These are phyloP conservation scores for Ceratorhiza oryzae-sativae DNA, from an alignment of 1,284 basidiomycete species.

Conservation along the genomic window DNA sequence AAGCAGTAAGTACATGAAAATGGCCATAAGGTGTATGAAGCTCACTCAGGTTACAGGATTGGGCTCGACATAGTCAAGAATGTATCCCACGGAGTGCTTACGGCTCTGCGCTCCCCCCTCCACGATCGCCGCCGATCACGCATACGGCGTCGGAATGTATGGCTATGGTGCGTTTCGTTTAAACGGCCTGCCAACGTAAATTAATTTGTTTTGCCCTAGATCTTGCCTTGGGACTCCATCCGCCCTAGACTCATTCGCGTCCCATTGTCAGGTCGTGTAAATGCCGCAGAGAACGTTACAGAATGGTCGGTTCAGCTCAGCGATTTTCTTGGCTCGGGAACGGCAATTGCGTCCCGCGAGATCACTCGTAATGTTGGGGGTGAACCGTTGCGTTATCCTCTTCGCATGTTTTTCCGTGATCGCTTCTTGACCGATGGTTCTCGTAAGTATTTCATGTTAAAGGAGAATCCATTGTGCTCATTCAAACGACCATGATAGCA, in stretches of 20 bases:
- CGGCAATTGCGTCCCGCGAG: slow-evolving; percentile 15
- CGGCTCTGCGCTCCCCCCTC: not conserved
- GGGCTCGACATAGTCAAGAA: slow-evolving; percentile 26
- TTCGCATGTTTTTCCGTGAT: slow-evolving; percentile 43
- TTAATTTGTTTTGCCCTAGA: not conserved
- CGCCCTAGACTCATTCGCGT: slow-evolving; percentile 10
- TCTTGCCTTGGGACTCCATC: slow-evolving; percentile 1
- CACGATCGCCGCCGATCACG: slow-evolving; percentile 1
- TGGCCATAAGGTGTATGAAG: too few species aligned
- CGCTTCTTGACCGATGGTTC: slow-evolving; percentile 42
- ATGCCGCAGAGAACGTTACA: slow-evolving; percentile 16
- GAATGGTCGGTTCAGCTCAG: slow-evolving; percentile 25
- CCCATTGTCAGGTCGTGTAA: slow-evolving; percentile 6
- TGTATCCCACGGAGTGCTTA: slow-evolving; percentile 1
- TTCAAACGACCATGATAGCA: not conserved
- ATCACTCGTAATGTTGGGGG: slow-evolving; percentile 43
- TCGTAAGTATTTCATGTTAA: not conserved
- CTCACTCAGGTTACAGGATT: slow-evolving; percentile 1
- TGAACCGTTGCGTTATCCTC: slow-evolving; percentile 42
- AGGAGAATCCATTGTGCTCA: too few species aligned
- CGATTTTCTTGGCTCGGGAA: slow-evolving; percentile 13
- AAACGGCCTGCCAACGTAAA: not conserved
- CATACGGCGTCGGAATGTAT: slow-evolving; percentile 2
- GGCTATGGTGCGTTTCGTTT: not conserved
- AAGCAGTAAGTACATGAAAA: slow-evolving; percentile 2